Evolutionary conservation across 345 rosid species (phyloP).

Genomic region (Populus pruinosa): DNA sequence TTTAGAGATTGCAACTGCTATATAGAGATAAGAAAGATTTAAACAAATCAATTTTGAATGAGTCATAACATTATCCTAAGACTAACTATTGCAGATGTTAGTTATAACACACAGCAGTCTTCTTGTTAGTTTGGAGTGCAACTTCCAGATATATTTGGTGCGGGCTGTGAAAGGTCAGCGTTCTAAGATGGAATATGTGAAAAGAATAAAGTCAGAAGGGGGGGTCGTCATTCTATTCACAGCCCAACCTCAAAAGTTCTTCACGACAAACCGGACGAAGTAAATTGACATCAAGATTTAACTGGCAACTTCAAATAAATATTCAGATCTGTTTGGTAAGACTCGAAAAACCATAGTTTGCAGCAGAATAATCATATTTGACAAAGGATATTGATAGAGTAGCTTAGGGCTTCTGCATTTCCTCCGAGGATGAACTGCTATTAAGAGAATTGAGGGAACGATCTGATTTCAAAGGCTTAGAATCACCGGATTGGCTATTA

Average conservation of each 20-base stretch:
- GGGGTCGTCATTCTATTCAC: conserved; percentile 13
- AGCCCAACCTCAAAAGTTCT: background rate
- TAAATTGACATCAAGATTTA: conserved; percentile 1
- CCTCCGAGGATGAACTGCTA: conserved; percentile 51
- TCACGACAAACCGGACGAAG: background rate
- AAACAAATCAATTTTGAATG: too few relatives aligned
- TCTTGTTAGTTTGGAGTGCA: too few relatives aligned
- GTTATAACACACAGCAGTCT: too few relatives aligned
- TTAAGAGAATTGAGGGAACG: conserved; percentile 19
- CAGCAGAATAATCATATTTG: background rate
- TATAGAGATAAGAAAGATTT: too few relatives aligned
- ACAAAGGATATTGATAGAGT: background rate
- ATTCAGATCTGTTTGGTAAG: background rate
- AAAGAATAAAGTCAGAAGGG: background rate
- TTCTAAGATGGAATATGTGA: background rate
- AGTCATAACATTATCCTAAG: too few relatives aligned
- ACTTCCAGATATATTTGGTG: too few relatives aligned
- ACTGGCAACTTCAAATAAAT: conserved; percentile 1
- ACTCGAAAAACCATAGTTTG: background rate
- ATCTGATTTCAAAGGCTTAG: conserved; percentile 24
- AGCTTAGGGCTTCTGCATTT: conserved; percentile 44
- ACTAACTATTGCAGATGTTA: too few relatives aligned
- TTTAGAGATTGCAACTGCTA: too few relatives aligned
- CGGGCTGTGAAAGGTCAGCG: background rate
- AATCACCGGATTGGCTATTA: conserved; percentile 16